Evolutionary conservation across 331 rosid species (phyloP).

Genomic region (Malus hybrid): DNA sequence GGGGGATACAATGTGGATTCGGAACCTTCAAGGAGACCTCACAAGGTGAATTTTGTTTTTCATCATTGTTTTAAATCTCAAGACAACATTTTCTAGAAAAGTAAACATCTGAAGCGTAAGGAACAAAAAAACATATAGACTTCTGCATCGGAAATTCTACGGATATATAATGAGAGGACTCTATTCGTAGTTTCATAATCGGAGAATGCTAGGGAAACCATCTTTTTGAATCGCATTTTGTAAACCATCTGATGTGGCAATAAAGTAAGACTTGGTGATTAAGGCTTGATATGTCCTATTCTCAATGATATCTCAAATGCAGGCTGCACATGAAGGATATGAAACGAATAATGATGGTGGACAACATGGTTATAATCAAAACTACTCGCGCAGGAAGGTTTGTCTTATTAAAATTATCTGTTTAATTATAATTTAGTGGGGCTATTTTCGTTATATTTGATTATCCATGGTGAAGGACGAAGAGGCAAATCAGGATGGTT

Average conservation of each 20-base stretch:
- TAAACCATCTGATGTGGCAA: too few relatives aligned
- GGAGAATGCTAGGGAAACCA: too few relatives aligned
- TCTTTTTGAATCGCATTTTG: too few relatives aligned
- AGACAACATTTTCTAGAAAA: neutral
- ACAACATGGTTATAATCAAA: slow-evolving; percentile 16
- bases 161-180: neutral
- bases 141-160: neutral
- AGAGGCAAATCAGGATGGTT: slow-evolving; percentile 46
- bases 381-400: slow-evolving; percentile 28
- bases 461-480: slow-evolving; percentile 34
- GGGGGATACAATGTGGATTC: slow-evolving; percentile 25
- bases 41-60: slow-evolving; percentile 30
- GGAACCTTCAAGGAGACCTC: slow-evolving; percentile 27
- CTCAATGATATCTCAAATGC: neutral
- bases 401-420: neutral
- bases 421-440: neutral
- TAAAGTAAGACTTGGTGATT: too few relatives aligned
- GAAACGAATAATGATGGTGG: slow-evolving; percentile 12
- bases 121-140: neutral
- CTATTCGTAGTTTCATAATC: neutral
- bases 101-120: neutral
- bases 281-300: neutral
- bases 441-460: neutral
- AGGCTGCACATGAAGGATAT: slow-evolving; percentile 8
- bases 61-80: neutral